phyloP scores from a whole-genome alignment of 2,329 filamentous ascomycete genomes.

The Nannizziopsis barbatae region DNA sequence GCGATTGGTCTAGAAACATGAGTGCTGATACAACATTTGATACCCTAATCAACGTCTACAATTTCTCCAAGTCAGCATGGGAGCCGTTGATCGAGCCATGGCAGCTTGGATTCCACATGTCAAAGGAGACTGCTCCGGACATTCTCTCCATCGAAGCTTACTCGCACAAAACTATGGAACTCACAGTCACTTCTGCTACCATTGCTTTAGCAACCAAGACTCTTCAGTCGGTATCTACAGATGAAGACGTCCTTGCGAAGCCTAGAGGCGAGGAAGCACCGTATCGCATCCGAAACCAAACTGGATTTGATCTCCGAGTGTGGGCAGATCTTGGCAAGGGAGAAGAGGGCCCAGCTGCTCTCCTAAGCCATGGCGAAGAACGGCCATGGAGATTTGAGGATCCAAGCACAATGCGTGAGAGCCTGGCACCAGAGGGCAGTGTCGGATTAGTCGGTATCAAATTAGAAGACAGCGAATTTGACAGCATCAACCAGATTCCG shows the following conservation, averaged over 20 bases:
- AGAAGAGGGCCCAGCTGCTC: conserved; percentile 55
- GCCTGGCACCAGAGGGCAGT: conserved; percentile 69
- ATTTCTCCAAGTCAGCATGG: conserved; percentile 98
- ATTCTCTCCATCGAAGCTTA: conserved; percentile 71
- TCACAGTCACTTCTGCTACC: conserved; percentile 84
- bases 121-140: conserved; percentile 63
- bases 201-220: conserved; percentile 92
- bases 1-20: conserved; percentile 82
- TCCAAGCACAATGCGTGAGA: conserved; percentile 91
- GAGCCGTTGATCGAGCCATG: conserved; percentile 93
- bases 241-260: conserved; percentile 87
- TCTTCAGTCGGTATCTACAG: conserved; percentile 73
- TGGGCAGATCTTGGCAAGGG: conserved; percentile 68
- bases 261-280: conserved; percentile 83
- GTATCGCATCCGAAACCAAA: conserved; percentile 89
- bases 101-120: conserved; percentile 84
- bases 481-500: conserved; percentile 74
- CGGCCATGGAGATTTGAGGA: conserved; percentile 94
- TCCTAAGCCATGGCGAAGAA: conserved; percentile 78
- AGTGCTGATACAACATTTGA: conserved; percentile 84
- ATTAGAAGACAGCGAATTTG: conserved; percentile 88
- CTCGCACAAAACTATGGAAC: conserved; percentile 80
- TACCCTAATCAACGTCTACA: conserved; percentile 93
- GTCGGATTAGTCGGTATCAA: conserved; percentile 69
- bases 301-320: conserved; percentile 78